Conservation (phyloP, 345 rosid genomes). For the Rubroshorea leprosula region DNA sequence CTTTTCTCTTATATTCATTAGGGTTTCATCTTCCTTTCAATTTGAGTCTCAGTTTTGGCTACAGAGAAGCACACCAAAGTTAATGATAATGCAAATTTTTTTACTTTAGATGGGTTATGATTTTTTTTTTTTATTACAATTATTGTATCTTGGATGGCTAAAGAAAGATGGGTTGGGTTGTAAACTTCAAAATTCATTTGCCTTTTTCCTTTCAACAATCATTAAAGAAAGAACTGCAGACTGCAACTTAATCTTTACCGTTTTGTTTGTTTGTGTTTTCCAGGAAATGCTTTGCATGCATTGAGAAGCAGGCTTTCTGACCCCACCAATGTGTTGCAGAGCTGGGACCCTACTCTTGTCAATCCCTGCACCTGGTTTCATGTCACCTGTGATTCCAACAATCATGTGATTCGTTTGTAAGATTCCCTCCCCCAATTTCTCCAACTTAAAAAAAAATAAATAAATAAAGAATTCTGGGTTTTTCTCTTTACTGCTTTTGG, state of each 20-base stretch:
- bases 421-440: slow-evolving; percentile 9
- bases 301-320: slow-evolving; percentile 58
- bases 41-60: too few species aligned
- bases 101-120: too few species aligned
- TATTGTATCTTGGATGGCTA: not conserved
- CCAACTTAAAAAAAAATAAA: not conserved
- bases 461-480: not conserved
- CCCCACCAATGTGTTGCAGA: slow-evolving; percentile 66
- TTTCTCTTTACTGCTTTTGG: not conserved
- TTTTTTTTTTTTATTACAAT: too few species aligned
- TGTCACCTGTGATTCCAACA: slow-evolving; percentile 63
- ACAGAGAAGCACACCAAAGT: too few species aligned
- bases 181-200: not conserved
- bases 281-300: slow-evolving; percentile 71
- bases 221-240: not conserved
- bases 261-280: slow-evolving; percentile 17
- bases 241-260: not conserved
- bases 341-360: slow-evolving; percentile 92
- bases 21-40: not conserved
- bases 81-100: too few species aligned
- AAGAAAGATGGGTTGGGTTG: not conserved
- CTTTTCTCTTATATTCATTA: not conserved
- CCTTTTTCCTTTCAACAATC: slow-evolving; percentile 1
- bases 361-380: slow-evolving; percentile 93
- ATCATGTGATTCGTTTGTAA: slow-evolving; percentile 59